Base-by-base conservation (phyloP, 768 basidiomycete genomes). In the Tylopilus sp. region DNA sequence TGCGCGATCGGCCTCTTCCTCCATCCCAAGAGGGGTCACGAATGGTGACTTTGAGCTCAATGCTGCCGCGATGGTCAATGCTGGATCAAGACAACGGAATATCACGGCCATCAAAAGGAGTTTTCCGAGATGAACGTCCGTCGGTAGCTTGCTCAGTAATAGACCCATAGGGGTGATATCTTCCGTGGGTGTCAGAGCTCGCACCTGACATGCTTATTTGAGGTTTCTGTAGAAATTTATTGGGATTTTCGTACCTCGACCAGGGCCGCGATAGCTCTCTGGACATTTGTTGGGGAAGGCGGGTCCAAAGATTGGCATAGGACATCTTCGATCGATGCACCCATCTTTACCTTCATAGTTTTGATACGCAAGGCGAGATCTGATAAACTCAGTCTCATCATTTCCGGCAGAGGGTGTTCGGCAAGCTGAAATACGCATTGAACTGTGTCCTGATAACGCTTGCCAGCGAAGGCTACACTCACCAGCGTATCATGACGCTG, bases 41-140 rank as follows among this genome's bases (percentile, higher is more conserved):
- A 98, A 99, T 0, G 95, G 95, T 2, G 90, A 91, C 67, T 98
- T 98, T 1, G 91, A 86, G 63, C 90, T 95, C 38, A 98, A 73
- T 1, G 90, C 82, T 6, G 95, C 95, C 15, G 92, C 93, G 52
- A 99, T 94, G 6, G 95, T 97, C 44, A 99, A 75, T n/a, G 93
- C 95, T 2, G 95, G 91, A 69, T 98, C 95, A 55, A 98, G 72
- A 65, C 95, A 98, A 40, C 83, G 81, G 67, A 98, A 90, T 35
- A 93, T 66, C 2, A 86, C 84, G 6, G 94, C 87, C 22, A 85
- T 81, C 38, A 98, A 75, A 15, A 98, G 75, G 65, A 98, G 89
- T 73, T 98, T 97, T 35, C 94, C 95, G 4, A 97, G 80, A 65
- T 98, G 92, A 15, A 98, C 95, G 64, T 99, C 95, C 41, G 93